Conservation (phyloP, 73 alveolate species). For the Stentor coeruleus region DNA sequence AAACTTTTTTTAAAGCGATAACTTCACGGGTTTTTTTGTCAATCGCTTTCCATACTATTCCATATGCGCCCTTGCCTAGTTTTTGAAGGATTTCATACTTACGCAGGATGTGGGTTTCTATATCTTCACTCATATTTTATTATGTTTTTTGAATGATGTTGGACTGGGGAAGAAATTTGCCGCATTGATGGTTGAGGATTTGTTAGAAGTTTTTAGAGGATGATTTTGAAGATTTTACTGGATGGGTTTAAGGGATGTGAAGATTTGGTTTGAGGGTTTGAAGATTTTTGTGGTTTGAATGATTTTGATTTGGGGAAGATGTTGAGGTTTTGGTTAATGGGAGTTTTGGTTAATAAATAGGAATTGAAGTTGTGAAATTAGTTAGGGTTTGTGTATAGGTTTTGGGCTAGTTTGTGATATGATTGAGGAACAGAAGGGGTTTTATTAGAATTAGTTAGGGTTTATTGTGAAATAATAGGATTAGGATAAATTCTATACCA, state of each 20-base stretch:
- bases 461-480: not conserved
- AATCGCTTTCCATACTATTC: slow-evolving; percentile 63
- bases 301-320: slow-evolving; percentile 40
- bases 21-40: slow-evolving; percentile 56
- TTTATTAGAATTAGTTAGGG: slow-evolving; percentile 21
- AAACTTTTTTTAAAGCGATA: slow-evolving; percentile 91
- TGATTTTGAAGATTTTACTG: no score
- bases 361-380: slow-evolving; percentile 33
- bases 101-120: slow-evolving; percentile 55
- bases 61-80: slow-evolving; percentile 74
- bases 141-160: not conserved
- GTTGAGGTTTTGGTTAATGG: slow-evolving; percentile 27
- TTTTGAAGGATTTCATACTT: slow-evolving; percentile 66
- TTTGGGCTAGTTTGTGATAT: slow-evolving; percentile 38
- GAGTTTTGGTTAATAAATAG: slow-evolving; percentile 28
- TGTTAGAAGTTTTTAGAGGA: no score
- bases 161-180: no score
- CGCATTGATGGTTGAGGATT: no score
- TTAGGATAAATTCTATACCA: no score
- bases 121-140: slow-evolving; percentile 55
- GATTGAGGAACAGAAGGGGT: slow-evolving; percentile 35
- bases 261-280: not conserved
- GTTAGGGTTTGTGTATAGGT: slow-evolving; percentile 30
- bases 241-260: not conserved
- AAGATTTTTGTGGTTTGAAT: slow-evolving; percentile 29